phyloP scores from a whole-genome alignment of 495 filamentous ascomycete species.

The Terfezia boudieri region DNA sequence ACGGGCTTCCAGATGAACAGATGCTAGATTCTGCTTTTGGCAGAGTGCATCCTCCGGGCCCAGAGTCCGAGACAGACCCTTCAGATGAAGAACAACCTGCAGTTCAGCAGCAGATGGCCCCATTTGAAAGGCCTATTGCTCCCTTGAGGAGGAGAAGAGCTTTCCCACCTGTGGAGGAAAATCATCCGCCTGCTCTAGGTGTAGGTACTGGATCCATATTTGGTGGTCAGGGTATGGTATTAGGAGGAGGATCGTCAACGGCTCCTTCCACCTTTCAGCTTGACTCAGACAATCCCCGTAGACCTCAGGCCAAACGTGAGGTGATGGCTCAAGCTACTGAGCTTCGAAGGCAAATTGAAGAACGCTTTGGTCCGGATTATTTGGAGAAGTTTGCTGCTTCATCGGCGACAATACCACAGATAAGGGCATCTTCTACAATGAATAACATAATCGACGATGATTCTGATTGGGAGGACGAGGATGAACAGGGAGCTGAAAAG shows the following conservation, averaged over 20 bases:
- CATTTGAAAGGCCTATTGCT: neutral
- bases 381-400: slow-evolving; percentile 2
- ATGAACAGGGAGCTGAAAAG: slow-evolving; percentile 6
- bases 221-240: slow-evolving; percentile 1
- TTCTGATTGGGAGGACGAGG: slow-evolving; percentile 17
- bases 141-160: slow-evolving; percentile 3
- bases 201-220: neutral
- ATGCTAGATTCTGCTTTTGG: neutral
- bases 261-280: neutral
- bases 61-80: neutral
- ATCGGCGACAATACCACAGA: neutral
- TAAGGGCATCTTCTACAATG: slow-evolving; percentile 3
- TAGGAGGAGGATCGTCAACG: slow-evolving; percentile 1
- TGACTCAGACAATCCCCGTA: slow-evolving; percentile 3
- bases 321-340: slow-evolving; percentile 19
- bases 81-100: neutral
- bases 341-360: slow-evolving; percentile 23
- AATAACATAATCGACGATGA: neutral
- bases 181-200: neutral
- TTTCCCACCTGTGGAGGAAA: neutral
- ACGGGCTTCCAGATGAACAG: neutral
- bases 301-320: slow-evolving; percentile 14
- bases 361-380: slow-evolving; percentile 8
- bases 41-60: neutral
- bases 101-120: neutral